Conservation (phyloP, 148 eudicot genomes). For the Bassia scoparia region DNA sequence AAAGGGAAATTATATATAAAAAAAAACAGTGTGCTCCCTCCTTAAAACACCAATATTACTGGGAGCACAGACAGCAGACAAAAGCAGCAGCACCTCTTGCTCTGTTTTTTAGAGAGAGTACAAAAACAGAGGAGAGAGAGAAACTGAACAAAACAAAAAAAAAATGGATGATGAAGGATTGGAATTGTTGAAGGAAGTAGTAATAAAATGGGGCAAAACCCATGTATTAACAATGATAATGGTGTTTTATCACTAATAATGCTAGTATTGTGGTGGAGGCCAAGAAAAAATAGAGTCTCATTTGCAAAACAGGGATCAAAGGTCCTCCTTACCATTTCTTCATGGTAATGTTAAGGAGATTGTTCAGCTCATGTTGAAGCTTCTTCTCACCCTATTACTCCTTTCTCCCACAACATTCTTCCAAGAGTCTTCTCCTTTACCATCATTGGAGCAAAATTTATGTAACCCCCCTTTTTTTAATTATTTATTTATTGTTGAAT, state of each 20-base stretch:
- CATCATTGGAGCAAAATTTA: conserved; percentile 95
- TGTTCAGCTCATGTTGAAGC: conserved; percentile 69
- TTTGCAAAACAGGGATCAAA: conserved; percentile 75
- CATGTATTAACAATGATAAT: conserved; percentile 25
- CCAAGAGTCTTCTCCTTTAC: conserved; percentile 94
- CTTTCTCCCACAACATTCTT: conserved; percentile 77
- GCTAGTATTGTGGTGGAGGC: conserved; percentile 80
- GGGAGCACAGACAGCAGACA: conserved; percentile 36
- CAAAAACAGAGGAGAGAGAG: conserved; percentile 15
- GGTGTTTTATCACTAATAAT: conserved; percentile 32
- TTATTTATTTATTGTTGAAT: neutral
- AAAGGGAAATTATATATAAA: neutral
- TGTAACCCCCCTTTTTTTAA: conserved; percentile 39
- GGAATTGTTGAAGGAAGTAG: neutral
- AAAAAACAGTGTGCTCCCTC: neutral
- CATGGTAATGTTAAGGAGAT: conserved; percentile 82
- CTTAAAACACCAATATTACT: conserved; percentile 5
- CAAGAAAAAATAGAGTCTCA: conserved; percentile 65
- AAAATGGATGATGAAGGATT: conserved; percentile 22
- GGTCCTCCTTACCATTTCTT: conserved; percentile 85
- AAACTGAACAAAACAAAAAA: conserved; percentile 7
- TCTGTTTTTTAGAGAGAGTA: conserved; percentile 20
- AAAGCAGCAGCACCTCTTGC: conserved; percentile 29
- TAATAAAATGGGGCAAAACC: conserved; percentile 27
- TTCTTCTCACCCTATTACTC: conserved; percentile 68